Evolutionary conservation across 2,329 filamentous ascomycete species (phyloP).

Genomic region (Neophaeococcomyces mojaviensis): DNA sequence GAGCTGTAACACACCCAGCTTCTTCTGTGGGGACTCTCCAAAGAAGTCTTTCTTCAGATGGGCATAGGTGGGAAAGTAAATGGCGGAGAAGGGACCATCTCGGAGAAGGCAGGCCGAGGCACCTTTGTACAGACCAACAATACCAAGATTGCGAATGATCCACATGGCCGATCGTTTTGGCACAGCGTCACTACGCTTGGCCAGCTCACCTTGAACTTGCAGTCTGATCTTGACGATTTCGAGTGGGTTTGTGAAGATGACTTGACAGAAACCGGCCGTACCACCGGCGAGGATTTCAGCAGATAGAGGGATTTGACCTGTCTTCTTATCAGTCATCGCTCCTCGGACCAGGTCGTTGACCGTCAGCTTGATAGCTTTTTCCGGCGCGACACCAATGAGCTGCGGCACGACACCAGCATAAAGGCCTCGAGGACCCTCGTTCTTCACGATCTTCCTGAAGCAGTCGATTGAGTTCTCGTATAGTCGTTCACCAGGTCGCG

Average conservation of each 20-base stretch:
- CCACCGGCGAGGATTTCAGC: conserved; percentile 83
- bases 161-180: conserved; percentile 91
- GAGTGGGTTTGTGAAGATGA: conserved; percentile 95
- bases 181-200: conserved; percentile 73
- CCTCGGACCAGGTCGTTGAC: conserved; percentile 89
- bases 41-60: conserved; percentile 93
- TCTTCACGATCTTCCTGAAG: conserved; percentile 82
- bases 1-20: conserved; percentile 82
- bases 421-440: conserved; percentile 81
- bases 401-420: conserved; percentile 95
- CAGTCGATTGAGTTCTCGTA: conserved; percentile 99
- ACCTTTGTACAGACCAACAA: conserved; percentile 93
- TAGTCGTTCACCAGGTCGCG: conserved; percentile 72
- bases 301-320: conserved; percentile 60
- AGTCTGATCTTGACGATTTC: conserved; percentile 99
- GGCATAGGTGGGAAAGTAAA: conserved; percentile 96
- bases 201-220: conserved; percentile 92
- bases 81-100: conserved; percentile 95
- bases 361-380: conserved; percentile 98
- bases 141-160: conserved; percentile 92
- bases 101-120: conserved; percentile 88
- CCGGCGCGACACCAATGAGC: conserved; percentile 93
- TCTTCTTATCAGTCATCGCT: conserved; percentile 64
- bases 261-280: conserved; percentile 86
- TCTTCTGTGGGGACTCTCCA: conserved; percentile 73